A percentile compares a stretch with the other conserved stretches of the same genome.
These are phyloP conservation scores for Rhynchospora pubera DNA, from an alignment of 176 grass and related monocot species.

Conservation along the genomic window DNA sequence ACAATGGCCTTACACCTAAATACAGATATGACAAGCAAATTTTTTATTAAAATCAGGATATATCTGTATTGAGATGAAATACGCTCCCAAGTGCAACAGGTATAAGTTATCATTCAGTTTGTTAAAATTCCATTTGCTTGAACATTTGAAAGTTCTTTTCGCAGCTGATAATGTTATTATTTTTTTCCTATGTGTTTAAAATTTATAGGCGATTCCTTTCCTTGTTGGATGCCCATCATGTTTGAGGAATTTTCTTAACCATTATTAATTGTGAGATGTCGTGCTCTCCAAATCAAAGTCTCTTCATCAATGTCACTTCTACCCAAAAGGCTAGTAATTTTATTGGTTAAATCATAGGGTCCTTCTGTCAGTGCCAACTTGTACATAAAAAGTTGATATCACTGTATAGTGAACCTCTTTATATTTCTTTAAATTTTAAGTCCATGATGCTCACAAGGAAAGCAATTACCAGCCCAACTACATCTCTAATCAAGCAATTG, in stretches of 20 bases:
- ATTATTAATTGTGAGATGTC: conserved; percentile 88
- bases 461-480: neutral
- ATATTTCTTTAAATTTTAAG: conserved; percentile 11
- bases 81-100: conserved; percentile 83
- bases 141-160: conserved; percentile 17
- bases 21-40: too few species aligned
- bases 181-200: conserved; percentile 9
- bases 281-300: conserved; percentile 95
- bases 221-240: conserved; percentile 99
- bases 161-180: conserved; percentile 22
- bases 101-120: conserved; percentile 13
- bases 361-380: neutral
- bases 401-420: neutral
- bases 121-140: neutral
- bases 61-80: too few species aligned
- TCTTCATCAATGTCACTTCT: conserved; percentile 96
- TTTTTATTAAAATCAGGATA: too few species aligned
- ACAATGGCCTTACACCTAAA: too few species aligned
- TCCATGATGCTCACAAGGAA: neutral
- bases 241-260: conserved; percentile 96
- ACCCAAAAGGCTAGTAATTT: conserved; percentile 50
- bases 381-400: neutral
- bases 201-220: conserved; percentile 83
- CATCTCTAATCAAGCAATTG: neutral
- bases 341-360: neutral